Conservation (phyloP, 805 yeast genomes). For the Saturnispora ahearnii region DNA sequence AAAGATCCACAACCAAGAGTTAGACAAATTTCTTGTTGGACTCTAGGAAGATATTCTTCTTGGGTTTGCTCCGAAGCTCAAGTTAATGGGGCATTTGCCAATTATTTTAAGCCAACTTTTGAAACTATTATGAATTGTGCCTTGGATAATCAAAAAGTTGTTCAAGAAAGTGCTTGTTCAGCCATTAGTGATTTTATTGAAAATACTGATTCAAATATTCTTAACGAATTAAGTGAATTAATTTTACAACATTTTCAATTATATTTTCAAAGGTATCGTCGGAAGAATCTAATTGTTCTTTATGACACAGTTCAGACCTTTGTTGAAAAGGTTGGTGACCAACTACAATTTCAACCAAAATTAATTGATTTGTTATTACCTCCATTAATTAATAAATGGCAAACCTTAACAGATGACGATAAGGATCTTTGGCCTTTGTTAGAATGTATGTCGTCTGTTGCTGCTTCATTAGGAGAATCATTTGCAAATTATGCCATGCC, state of each 20-base stretch:
- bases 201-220: slow-evolving; percentile 51
- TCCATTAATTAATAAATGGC: slow-evolving; percentile 80
- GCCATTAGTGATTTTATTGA: slow-evolving; percentile 81
- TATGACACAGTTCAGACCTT: slow-evolving; percentile 90
- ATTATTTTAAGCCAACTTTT: slow-evolving; percentile 67
- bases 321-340: slow-evolving; percentile 64
- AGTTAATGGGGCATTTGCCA: slow-evolving; percentile 51
- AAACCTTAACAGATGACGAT: slow-evolving; percentile 62
- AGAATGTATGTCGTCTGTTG: slow-evolving; percentile 88
- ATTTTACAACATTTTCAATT: slow-evolving; percentile 59
- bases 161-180: slow-evolving; percentile 91
- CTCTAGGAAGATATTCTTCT: slow-evolving; percentile 71
- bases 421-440: slow-evolving; percentile 83
- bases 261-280: slow-evolving; percentile 72
- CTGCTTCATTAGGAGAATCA: slow-evolving; percentile 73
- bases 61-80: slow-evolving; percentile 74
- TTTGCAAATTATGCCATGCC: slow-evolving; percentile 87
- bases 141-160: slow-evolving; percentile 77
- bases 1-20: slow-evolving; percentile 74
- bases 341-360: slow-evolving; percentile 42
- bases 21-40: slow-evolving; percentile 93
- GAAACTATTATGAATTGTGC: slow-evolving; percentile 68
- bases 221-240: slow-evolving; percentile 56
- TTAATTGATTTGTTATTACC: slow-evolving; percentile 62
- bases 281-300: slow-evolving; percentile 68